Conservation (phyloP, 345 rosid genomes). For the Eucalyptus sideroxylon region DNA sequence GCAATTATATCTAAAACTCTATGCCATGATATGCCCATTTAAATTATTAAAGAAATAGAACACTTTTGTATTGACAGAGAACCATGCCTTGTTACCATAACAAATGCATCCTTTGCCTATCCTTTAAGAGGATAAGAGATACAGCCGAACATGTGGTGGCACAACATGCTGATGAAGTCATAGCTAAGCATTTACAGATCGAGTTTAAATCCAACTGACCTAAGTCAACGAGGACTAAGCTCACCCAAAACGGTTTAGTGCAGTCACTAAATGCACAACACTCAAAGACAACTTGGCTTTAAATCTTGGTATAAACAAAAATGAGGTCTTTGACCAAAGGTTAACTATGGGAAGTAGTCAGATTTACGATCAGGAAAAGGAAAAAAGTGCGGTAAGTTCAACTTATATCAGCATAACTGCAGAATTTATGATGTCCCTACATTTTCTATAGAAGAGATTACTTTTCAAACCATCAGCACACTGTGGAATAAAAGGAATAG, state of each 20-base stretch:
- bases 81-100: neutral
- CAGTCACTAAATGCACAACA: neutral
- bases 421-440: neutral
- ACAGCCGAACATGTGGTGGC: neutral
- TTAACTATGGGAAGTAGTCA: neutral
- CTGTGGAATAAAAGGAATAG: neutral
- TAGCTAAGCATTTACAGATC: neutral
- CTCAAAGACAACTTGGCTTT: too few relatives aligned
- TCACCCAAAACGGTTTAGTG: neutral
- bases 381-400: neutral
- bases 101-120: neutral
- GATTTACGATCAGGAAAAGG: neutral
- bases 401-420: neutral
- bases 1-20: neutral
- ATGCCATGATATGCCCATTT: rapidly evolving
- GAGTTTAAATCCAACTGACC: neutral
- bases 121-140: neutral
- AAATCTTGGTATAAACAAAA: neutral
- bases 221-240: neutral
- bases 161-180: neutral
- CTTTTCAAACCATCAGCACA: neutral
- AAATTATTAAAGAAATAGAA: neutral
- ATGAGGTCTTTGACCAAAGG: neutral
- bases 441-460: neutral
- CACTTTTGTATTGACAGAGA: neutral